Evolutionary conservation across 176 grass and related monocot genomes (phyloP).

Genomic region (Carex littledalei): DNA sequence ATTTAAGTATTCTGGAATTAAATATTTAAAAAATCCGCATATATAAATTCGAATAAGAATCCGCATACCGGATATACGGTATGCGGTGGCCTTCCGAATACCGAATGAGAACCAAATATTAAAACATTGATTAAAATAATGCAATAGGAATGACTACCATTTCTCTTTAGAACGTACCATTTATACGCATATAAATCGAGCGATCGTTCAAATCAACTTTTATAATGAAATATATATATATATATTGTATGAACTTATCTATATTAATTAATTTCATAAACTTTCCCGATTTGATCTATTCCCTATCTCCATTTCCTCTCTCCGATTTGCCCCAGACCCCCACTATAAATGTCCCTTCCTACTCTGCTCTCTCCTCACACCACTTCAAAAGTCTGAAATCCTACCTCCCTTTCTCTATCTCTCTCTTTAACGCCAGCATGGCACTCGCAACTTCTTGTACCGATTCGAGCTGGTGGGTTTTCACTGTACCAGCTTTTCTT

Average conservation of each 20-base stretch:
- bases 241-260: too few relatives aligned
- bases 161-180: not conserved
- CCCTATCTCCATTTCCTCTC: too few relatives aligned
- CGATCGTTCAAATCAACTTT: not conserved
- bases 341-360: constrained; percentile 7
- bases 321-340: not conserved
- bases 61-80: too few relatives aligned
- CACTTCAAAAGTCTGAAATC: not conserved
- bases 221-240: not conserved
- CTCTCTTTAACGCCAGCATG: not conserved
- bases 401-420: not conserved
- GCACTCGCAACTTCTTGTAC: constrained; percentile 14
- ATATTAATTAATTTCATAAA: too few relatives aligned
- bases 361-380: not conserved
- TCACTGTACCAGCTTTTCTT: constrained; percentile 43
- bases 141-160: not conserved
- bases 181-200: not conserved
- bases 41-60: too few relatives aligned
- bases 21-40: too few relatives aligned
- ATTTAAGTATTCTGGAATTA: too few relatives aligned
- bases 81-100: too few relatives aligned
- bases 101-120: too few relatives aligned
- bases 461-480: constrained; percentile 53
- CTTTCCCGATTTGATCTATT: too few relatives aligned
- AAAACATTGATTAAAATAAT: not conserved